These are phyloP conservation scores for Fusarium pseudoanthophilum DNA, from an alignment of 2,329 filamentous ascomycete genomes.

Conservation along the genomic window DNA sequence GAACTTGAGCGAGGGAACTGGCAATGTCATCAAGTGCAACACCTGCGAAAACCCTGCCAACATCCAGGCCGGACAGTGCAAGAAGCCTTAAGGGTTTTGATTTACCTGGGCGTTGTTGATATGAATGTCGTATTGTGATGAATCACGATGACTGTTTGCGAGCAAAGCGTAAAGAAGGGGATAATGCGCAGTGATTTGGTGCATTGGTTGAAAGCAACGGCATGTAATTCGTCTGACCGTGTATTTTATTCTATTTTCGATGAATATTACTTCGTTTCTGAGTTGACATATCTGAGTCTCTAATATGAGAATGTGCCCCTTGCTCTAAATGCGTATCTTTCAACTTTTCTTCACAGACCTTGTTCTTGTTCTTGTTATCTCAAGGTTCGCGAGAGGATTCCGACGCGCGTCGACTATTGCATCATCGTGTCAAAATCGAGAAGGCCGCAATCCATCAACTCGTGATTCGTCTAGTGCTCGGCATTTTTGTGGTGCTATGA, in stretches of 20 bases:
- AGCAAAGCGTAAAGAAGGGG: neutral
- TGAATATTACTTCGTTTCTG: neutral
- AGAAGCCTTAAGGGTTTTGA: neutral
- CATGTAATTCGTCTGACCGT: neutral
- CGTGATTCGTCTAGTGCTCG: neutral
- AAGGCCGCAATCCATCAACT: neutral
- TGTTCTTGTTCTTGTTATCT: too few species aligned
- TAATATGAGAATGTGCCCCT: neutral
- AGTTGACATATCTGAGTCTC: neutral
- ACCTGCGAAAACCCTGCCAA: conserved; percentile 21
- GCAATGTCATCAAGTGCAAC: conserved; percentile 45
- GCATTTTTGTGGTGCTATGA: neutral
- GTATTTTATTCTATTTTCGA: neutral
- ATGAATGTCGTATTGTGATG: too few species aligned
- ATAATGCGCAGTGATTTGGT: accelerated
- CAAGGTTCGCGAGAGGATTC: neutral
- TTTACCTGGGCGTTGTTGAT: neutral
- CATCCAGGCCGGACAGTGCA: conserved; percentile 18
- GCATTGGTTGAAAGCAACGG: neutral
- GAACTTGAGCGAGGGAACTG: conserved; percentile 21
- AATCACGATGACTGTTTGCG: neutral
- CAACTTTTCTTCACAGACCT: neutral
- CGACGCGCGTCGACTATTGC: neutral
- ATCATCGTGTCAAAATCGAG: neutral
- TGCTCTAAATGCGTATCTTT: neutral